A percentile compares a stretch with the other conserved stretches of the same genome.
Evolutionary conservation across 2,329 filamentous ascomycete species (phyloP).

Genomic region (Pseudogymnoascus sp.): DNA sequence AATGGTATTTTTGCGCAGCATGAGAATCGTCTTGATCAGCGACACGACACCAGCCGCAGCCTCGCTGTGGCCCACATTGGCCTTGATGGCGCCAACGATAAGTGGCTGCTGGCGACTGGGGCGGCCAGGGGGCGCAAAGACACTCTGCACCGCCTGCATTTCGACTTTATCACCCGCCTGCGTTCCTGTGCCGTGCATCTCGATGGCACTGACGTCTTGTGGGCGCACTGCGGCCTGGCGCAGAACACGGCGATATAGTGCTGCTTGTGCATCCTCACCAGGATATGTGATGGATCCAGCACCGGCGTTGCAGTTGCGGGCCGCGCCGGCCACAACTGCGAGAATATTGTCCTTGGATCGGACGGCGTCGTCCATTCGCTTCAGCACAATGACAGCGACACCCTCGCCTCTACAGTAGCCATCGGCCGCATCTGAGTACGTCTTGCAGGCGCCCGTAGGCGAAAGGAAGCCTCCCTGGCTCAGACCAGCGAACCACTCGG

Average conservation of each 20-base stretch:
- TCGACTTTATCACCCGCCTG: slow-evolving; percentile 73
- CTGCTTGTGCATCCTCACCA: slow-evolving; percentile 63
- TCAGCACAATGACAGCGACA: slow-evolving; percentile 40
- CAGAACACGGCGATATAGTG: slow-evolving; percentile 59
- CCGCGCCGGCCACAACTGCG: slow-evolving; percentile 42
- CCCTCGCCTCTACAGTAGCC: slow-evolving; percentile 48
- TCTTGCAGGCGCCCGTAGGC: slow-evolving; percentile 67
- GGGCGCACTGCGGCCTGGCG: slow-evolving; percentile 62
- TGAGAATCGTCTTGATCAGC: slow-evolving; percentile 11
- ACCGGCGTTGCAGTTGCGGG: slow-evolving; percentile 70
- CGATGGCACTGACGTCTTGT: slow-evolving; percentile 67
- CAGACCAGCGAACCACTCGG: slow-evolving; percentile 69
- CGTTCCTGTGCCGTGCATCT: slow-evolving; percentile 82
- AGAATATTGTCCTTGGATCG: slow-evolving; percentile 56
- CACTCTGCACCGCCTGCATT: slow-evolving; percentile 62
- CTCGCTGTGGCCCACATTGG: slow-evolving; percentile 11
- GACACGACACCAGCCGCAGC: background rate
- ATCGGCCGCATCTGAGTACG: slow-evolving; percentile 62
- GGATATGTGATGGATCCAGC: slow-evolving; percentile 58
- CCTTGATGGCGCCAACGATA: slow-evolving; percentile 13
- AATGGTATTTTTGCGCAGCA: background rate
- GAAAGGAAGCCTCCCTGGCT: slow-evolving; percentile 71
- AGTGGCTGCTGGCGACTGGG: background rate
- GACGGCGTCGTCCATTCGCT: slow-evolving; percentile 45
- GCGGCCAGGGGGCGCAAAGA: slow-evolving; percentile 41